A percentile compares a stretch with the other conserved stretches of the same genome.
These are phyloP conservation scores for Erysimum cheiri DNA, from an alignment of 441 rosid genomes.

Conservation along the genomic window DNA sequence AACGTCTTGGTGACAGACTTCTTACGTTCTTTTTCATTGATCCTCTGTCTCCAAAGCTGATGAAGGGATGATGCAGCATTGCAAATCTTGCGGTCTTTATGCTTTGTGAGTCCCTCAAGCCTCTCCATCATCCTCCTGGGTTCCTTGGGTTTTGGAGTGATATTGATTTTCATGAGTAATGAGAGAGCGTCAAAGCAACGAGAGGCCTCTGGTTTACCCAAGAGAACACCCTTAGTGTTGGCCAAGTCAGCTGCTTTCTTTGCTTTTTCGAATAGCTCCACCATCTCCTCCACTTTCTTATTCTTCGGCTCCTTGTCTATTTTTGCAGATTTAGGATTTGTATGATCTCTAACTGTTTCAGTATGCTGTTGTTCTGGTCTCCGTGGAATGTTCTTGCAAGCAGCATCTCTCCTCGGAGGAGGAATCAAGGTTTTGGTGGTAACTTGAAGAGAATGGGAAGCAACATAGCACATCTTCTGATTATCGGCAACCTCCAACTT, in stretches of 20 bases:
- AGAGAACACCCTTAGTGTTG: conserved; percentile 8
- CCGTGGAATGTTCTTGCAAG: no score
- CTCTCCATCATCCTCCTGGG: conserved; percentile 24
- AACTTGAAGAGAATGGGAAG: no score
- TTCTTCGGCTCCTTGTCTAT: conserved; percentile 11
- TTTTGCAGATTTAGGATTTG: not conserved
- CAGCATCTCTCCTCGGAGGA: no score
- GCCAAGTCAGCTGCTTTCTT: conserved; percentile 22
- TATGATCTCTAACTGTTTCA: no score
- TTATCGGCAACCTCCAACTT: no score
- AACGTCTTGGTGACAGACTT: not conserved
- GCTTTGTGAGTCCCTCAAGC: conserved; percentile 25
- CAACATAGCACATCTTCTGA: no score
- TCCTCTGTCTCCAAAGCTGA: conserved; percentile 21
- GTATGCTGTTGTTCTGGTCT: no score
- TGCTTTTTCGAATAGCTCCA: conserved; percentile 15
- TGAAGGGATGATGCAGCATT: conserved; percentile 6
- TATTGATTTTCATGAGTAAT: not conserved
- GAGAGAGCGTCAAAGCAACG: conserved; percentile 25
- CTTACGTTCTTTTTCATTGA: not conserved
- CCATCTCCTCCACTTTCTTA: conserved; percentile 15
- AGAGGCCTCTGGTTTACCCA: conserved; percentile 5
- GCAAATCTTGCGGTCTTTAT: conserved; percentile 16
- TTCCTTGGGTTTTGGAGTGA: conserved; percentile 9
- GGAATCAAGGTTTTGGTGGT: no score